Evolutionary conservation across 306 rosid genomes (phyloP), one percentile per base, ranked within the genome.

Genomic region (Vigna unguiculata): DNA sequence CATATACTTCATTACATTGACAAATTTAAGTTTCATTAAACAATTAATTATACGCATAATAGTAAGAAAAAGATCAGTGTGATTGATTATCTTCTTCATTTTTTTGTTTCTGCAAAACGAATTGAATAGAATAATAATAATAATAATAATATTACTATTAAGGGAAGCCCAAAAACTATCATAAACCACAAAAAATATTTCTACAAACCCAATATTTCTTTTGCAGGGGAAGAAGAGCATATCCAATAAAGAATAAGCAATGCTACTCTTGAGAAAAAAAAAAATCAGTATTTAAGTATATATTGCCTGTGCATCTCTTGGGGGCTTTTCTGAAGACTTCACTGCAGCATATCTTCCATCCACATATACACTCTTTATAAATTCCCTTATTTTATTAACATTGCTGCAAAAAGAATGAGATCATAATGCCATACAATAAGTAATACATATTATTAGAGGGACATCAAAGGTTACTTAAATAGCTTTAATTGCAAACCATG

Each of bases 221-320:
- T 76, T 71, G 28, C 51, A 30, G 16, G 25, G 30, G 30, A 20
- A 45, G 58, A 9, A 38, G 1, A 17, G 3, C 14, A 45, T 15
- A 22, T 12, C 30, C 63, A 60, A 32, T 43, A 48, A 75, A 79
- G 21, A 46, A 51, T 41, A 58, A 28, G 57, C 11, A 32, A 79
- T 70, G 48, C 25, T 19, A 49, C 41, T 60, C 60, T 75, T 20
- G 40, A 58, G 70, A 5, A 20, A 55, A 22, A 16, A 80, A 72
- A 7, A 63, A 64, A 80, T 80, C 53, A 30, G 71, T 53, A 48
- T 38, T 57, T 17, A 25, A 75, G 77, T 68, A 79, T 14, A 66
- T 74, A 85, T 78, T 90, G 58, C 98, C 97, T 93, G 98, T 72
- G 77, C 48, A 79, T 91, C 96, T 88, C 90, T 90, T 12, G 97